Conservation (phyloP, 140 eudicot genomes). For the Flaveria floridana region DNA sequence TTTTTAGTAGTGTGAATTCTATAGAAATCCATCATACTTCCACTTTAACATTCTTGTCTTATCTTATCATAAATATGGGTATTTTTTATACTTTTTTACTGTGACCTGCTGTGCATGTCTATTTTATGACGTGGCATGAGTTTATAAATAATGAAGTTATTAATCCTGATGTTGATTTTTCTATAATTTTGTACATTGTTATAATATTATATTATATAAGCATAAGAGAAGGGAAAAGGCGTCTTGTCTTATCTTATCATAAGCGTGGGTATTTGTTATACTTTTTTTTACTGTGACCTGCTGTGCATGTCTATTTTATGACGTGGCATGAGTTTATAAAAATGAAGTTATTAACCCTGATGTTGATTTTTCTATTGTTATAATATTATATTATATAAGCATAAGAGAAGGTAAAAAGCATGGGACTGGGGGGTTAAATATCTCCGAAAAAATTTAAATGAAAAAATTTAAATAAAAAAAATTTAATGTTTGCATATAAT, state of each 20-base stretch:
- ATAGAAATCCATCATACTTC: neutral
- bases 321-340: neutral
- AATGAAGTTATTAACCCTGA: neutral
- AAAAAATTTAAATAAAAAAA: neutral
- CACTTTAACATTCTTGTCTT: neutral
- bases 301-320: neutral
- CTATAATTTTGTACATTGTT: neutral
- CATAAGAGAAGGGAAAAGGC: neutral
- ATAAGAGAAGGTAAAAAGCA: neutral
- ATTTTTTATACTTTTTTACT: neutral
- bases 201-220: neutral
- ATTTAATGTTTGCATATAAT: too few species aligned
- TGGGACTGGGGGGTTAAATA: neutral
- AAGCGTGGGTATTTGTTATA: neutral
- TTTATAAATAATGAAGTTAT: neutral
- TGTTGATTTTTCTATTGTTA: neutral
- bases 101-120: neutral
- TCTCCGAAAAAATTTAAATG: neutral
- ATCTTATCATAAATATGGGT: neutral
- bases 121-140: neutral
- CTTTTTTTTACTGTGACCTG: neutral
- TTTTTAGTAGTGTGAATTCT: neutral
- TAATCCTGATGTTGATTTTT: neutral
- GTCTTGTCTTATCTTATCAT: neutral
- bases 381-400: neutral